A percentile compares a stretch with the other conserved stretches of the same genome.
Conservation (phyloP, 768 basidiomycete genomes). For the Mrakia hoshinonis region DNA sequence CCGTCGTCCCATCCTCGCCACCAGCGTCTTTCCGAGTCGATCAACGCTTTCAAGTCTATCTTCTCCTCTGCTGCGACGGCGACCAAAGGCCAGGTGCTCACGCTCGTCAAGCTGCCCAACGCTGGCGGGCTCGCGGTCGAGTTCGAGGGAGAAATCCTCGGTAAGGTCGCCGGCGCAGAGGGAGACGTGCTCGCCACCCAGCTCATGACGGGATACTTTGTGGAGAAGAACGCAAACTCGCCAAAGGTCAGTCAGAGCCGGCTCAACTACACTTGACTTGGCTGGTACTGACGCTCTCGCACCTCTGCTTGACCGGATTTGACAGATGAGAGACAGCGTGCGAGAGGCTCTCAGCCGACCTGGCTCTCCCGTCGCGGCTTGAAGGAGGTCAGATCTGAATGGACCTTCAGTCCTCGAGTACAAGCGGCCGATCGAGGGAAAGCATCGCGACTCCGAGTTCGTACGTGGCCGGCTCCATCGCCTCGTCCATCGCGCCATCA, state of each 20-base stretch:
- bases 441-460: too few relatives aligned
- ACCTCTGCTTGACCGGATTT: too few relatives aligned
- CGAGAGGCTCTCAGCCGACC: too few relatives aligned
- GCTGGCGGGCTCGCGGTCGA: constrained; percentile 37
- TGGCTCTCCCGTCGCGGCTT: too few relatives aligned
- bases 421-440: too few relatives aligned
- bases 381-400: too few relatives aligned
- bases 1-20: constrained; percentile 59
- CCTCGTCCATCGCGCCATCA: too few relatives aligned
- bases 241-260: constrained; percentile 15
- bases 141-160: constrained; percentile 52
- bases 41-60: constrained; percentile 53
- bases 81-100: constrained; percentile 43
- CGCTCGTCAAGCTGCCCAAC: constrained; percentile 49
- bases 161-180: constrained; percentile 59
- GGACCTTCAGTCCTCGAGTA: too few relatives aligned
- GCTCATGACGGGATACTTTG: constrained; percentile 42
- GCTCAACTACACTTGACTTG: too few relatives aligned
- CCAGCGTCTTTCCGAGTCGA: constrained; percentile 58
- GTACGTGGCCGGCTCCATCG: too few relatives aligned
- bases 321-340: too few relatives aligned
- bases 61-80: constrained; percentile 51
- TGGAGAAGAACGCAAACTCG: constrained; percentile 30
- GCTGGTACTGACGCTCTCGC: too few relatives aligned
- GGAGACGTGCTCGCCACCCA: constrained; percentile 60